Base-by-base conservation (phyloP, 1,139 yeast species). In the Debaryomyces subglobosus region DNA sequence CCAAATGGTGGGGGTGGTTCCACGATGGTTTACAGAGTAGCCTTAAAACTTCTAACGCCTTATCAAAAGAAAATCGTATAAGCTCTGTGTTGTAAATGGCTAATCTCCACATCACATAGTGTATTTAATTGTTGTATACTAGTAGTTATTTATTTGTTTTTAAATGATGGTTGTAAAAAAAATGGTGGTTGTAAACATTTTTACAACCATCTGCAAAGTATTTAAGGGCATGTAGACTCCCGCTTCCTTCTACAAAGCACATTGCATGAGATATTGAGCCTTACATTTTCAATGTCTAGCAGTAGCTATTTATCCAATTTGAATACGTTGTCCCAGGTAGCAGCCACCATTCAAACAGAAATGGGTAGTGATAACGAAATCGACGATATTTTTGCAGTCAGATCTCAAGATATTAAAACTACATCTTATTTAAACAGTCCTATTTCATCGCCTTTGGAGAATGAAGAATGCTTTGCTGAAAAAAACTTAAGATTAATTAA, bases 311-410 rank as follows among this genome's bases (percentile, higher is more conserved):
- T 36, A 7, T 35, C 41, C 4, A 43, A 43, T 30, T 20, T 43
- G 27, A 21, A 36, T 20, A 43, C 41, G 4, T 30, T 43, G 18
- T 43, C 41, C 10, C 45, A 43, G 15, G 45, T 43, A 6, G 45
- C 45, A 25, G 40, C 29, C 8, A 21, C 27, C 12, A 34, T 43
- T 24, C 35, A 35, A 20, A 25, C 32, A 12, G 40, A 43, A 21
- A 29, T 36, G 33, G 35, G 38, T 8, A 36, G 38, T 9, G 40
- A 43, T 7, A 20, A 13, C 8, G 36, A 30, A 5, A 10, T 21
- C 9, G 37, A 30, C 3, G 43, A 30, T 16, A 5, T 13, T 13
- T 30, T 40, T 30, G 18, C 36, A 12, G 15, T n/a, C 8, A n/a
- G 30, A 30, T 21, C 20, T 18, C 20, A 29, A 13, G 33, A 40